Evolutionary conservation across 2,329 filamentous ascomycete species (phyloP).

Genomic region (Thermomyces lanuginosus): DNA sequence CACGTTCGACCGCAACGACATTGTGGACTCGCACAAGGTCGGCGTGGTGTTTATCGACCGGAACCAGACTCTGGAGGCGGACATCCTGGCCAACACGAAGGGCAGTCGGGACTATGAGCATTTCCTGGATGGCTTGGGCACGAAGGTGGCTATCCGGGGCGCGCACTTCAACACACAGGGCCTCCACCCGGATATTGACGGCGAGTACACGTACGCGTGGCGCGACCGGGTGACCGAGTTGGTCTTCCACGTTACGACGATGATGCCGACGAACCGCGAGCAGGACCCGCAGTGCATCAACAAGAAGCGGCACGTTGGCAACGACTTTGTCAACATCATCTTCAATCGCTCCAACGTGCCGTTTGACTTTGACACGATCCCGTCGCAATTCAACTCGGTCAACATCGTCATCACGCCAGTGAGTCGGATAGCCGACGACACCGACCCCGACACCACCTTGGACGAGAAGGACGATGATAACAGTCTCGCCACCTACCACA

Average conservation of each 20-base stretch:
- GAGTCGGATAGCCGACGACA: slow-evolving; percentile 20
- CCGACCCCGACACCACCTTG: too few species aligned
- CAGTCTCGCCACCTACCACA: slow-evolving; percentile 14
- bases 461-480: slow-evolving; percentile 13
- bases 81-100: slow-evolving; percentile 72
- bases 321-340: slow-evolving; percentile 95
- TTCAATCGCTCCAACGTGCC: slow-evolving; percentile 91
- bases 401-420: slow-evolving; percentile 92
- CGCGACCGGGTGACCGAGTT: slow-evolving; percentile 88
- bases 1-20: slow-evolving; percentile 71
- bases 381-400: slow-evolving; percentile 89
- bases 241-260: slow-evolving; percentile 86
- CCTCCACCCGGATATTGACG: slow-evolving; percentile 68
- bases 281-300: slow-evolving; percentile 57
- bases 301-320: slow-evolving; percentile 93
- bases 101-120: slow-evolving; percentile 78
- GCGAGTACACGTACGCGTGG: slow-evolving; percentile 83
- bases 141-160: slow-evolving; percentile 61
- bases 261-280: slow-evolving; percentile 83
- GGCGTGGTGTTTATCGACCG: slow-evolving; percentile 88
- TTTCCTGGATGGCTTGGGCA: slow-evolving; percentile 69
- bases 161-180: slow-evolving; percentile 88
- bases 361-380: slow-evolving; percentile 82
- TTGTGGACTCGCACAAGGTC: slow-evolving; percentile 87
- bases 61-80: slow-evolving; percentile 62